phyloP scores from a whole-genome alignment of 805 yeast genomes.

The Ogataea thermomethanolica region DNA sequence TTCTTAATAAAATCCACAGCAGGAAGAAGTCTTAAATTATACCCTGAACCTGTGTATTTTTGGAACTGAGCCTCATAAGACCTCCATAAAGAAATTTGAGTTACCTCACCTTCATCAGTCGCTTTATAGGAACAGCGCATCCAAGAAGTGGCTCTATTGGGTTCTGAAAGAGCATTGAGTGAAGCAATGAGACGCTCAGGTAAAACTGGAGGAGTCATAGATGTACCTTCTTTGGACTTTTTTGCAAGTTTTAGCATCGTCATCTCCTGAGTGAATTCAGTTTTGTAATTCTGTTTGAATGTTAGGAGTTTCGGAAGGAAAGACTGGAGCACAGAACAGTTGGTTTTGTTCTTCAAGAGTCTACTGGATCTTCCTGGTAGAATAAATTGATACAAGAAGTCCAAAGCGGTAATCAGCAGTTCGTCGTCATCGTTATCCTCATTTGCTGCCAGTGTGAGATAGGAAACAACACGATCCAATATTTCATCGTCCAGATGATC shows the following conservation, averaged over 20 bases:
- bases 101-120: conserved; percentile 73
- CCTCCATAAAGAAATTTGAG: conserved; percentile 95
- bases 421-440: conserved; percentile 55
- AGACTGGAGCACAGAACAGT: conserved; percentile 50
- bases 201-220: conserved; percentile 53
- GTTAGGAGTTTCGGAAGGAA: conserved; percentile 62
- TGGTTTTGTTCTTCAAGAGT: conserved; percentile 44
- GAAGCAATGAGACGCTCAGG: conserved; percentile 49
- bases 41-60: conserved; percentile 45
- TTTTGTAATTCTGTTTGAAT: conserved; percentile 40
- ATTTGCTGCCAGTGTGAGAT: conserved; percentile 44
- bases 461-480: conserved; percentile 55
- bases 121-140: conserved; percentile 88
- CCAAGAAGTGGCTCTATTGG: conserved; percentile 91
- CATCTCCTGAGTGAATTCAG: conserved; percentile 35
- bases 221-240: conserved; percentile 61
- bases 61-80: conserved; percentile 87
- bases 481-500: conserved; percentile 43
- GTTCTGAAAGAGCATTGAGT: conserved; percentile 70
- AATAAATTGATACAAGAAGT: conserved; percentile 76
- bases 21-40: conserved; percentile 60
- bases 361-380: conserved; percentile 57
- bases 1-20: conserved; percentile 97
- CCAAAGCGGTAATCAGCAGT: conserved; percentile 67
- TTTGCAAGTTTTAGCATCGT: conserved; percentile 42